These are phyloP conservation scores for Jackrogersella multiformis DNA, from an alignment of 495 filamentous ascomycete genomes.

Conservation along the genomic window DNA sequence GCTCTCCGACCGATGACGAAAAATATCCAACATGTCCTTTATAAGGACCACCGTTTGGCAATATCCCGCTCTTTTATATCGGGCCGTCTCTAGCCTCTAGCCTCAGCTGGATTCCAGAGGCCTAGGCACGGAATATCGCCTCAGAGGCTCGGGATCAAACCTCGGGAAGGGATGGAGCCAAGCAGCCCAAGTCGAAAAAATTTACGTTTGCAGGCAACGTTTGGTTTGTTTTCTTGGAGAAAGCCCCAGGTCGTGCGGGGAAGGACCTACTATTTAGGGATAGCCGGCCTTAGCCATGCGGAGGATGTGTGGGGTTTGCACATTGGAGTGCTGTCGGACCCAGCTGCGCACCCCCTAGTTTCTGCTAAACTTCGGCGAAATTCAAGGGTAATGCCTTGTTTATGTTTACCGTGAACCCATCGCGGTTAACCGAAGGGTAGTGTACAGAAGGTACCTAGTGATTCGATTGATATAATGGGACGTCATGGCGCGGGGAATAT, in stretches of 20 bases:
- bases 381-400: background rate
- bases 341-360: background rate
- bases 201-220: conserved; percentile 9
- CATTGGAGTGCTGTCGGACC: background rate
- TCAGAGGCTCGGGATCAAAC: conserved; percentile 6
- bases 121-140: background rate
- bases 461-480: background rate
- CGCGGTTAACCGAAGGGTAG: background rate
- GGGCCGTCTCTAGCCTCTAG: conserved; percentile 22
- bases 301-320: conserved; percentile 11
- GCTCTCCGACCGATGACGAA: conserved; percentile 4
- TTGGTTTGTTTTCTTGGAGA: conserved; percentile 20
- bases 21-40: background rate
- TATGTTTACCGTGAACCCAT: background rate
- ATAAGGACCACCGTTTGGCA: conserved; percentile 3
- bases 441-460: too few relatives aligned
- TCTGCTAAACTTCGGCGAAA: conserved; percentile 8
- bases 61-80: conserved; percentile 22
- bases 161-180: conserved; percentile 7
- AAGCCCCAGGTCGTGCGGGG: conserved; percentile 25
- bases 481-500: background rate
- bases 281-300: conserved; percentile 8
- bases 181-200: too few relatives aligned
- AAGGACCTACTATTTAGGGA: conserved; percentile 3
- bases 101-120: conserved; percentile 1